Conservation (phyloP, 1,284 basidiomycete genomes). For the Volvariella surrecta region DNA sequence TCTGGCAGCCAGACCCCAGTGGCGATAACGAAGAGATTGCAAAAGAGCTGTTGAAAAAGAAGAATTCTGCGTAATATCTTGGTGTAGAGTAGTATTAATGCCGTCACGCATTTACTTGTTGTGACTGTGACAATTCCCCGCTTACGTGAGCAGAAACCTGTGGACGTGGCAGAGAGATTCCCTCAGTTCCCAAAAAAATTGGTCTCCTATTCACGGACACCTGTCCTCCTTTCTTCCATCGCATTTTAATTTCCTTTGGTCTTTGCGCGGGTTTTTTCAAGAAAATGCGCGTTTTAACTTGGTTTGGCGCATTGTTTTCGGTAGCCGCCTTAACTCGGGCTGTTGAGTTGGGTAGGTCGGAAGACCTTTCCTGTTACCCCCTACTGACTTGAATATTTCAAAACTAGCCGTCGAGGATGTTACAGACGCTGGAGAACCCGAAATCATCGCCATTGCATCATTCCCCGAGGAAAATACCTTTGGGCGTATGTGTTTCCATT, state of each 20-base stretch:
- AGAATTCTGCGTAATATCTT: slow-evolving; percentile 8
- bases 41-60: slow-evolving; percentile 30
- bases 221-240: background rate
- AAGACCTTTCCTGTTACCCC: no score
- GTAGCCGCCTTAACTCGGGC: no score
- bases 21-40: slow-evolving; percentile 34
- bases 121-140: no score
- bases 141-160: no score
- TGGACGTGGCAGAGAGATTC: no score
- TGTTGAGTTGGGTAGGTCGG: no score
- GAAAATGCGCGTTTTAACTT: slow-evolving; percentile 3
- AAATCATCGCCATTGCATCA: slow-evolving; percentile 49
- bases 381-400: no score
- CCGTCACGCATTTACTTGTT: no score
- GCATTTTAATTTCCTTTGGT: background rate
- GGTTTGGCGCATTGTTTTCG: background rate
- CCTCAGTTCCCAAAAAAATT: no score
- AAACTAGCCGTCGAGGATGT: no score
- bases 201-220: background rate
- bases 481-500: slow-evolving; percentile 55
- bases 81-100: no score
- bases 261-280: slow-evolving; percentile 2
- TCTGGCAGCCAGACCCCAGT: slow-evolving; percentile 72
- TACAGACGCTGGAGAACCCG: slow-evolving; percentile 17
- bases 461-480: slow-evolving; percentile 78